Evolutionary conservation across 106 monocot genomes (phyloP).

Genomic region (Dendrobium catenatum): DNA sequence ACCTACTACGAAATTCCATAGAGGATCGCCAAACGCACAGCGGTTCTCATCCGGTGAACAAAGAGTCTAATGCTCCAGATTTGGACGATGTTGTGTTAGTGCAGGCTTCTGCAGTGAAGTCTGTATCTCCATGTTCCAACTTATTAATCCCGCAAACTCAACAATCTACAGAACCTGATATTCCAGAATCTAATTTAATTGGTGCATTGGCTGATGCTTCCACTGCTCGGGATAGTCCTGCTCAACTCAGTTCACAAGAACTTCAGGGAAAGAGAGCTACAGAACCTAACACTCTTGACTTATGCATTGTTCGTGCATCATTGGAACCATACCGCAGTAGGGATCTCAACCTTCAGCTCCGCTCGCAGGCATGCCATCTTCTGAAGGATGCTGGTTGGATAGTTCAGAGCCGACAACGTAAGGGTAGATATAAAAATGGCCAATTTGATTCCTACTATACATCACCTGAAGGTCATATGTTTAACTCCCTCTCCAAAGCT

Average conservation of each 20-base stretch:
- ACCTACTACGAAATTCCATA: too few relatives aligned
- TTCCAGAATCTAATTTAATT: background rate
- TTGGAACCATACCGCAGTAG: background rate
- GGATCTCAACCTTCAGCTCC: constrained; percentile 34
- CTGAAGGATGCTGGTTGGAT: constrained; percentile 48
- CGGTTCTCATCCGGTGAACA: background rate
- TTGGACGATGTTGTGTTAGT: background rate
- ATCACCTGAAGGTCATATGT: constrained; percentile 23
- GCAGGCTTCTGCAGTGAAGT: background rate
- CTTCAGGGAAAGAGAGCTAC: too few relatives aligned
- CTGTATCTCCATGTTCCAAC: background rate
- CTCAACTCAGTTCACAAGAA: too few relatives aligned
- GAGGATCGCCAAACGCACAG: background rate
- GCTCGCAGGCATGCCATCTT: constrained; percentile 49
- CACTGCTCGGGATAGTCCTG: too few relatives aligned
- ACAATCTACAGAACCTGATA: background rate
- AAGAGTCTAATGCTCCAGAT: constrained; percentile 1
- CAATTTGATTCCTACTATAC: constrained; percentile 20
- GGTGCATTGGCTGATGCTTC: too few relatives aligned
- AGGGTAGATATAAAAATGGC: background rate
- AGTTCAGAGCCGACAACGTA: constrained; percentile 26
- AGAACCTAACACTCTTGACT: background rate
- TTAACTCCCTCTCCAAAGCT: constrained; percentile 43
- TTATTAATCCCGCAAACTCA: background rate
- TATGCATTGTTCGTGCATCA: background rate